A percentile compares a stretch with the other conserved stretches of the same genome.
Evolutionary conservation across 2,329 filamentous ascomycete species (phyloP).

Genomic region (Claviceps sp.): DNA sequence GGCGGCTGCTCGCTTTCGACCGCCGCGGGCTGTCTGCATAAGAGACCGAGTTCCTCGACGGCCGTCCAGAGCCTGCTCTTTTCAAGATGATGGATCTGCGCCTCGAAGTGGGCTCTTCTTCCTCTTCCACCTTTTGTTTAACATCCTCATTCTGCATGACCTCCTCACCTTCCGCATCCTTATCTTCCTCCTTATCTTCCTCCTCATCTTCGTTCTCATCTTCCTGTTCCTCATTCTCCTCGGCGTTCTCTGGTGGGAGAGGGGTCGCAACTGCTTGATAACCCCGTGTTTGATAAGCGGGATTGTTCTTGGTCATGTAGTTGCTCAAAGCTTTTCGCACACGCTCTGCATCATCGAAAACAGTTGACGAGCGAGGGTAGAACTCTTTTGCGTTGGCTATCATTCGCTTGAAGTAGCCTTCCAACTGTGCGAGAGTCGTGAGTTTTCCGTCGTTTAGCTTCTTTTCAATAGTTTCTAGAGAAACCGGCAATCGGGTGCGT

Average conservation of each 20-base stretch:
- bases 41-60: conserved; percentile 19
- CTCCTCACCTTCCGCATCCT: conserved; percentile 8
- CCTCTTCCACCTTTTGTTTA: conserved; percentile 19
- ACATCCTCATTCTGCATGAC: conserved; percentile 16
- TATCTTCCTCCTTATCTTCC: conserved; percentile 13
- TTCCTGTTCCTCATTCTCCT: conserved; percentile 17
- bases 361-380: conserved; percentile 57
- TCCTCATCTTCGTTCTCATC: conserved; percentile 19
- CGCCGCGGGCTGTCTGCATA: conserved; percentile 20
- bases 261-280: conserved; percentile 66
- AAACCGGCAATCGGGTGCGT: conserved; percentile 63
- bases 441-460: conserved; percentile 61
- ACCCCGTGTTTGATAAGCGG: conserved; percentile 55
- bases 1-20: conserved; percentile 26
- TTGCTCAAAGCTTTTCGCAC: conserved; percentile 77
- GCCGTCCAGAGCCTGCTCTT: conserved; percentile 20
- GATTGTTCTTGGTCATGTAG: conserved; percentile 77
- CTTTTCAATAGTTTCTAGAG: conserved; percentile 60
- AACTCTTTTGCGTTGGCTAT: conserved; percentile 78
- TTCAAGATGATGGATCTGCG: conserved; percentile 26
- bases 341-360: conserved; percentile 75
- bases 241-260: conserved; percentile 34
- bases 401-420: conserved; percentile 79
- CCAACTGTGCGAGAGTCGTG: conserved; percentile 55
- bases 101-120: conserved; percentile 19